A percentile compares a stretch with the other conserved stretches of the same genome.
phyloP scores from a whole-genome alignment of 208 protist species.

The Perkinsela sp. region DNA sequence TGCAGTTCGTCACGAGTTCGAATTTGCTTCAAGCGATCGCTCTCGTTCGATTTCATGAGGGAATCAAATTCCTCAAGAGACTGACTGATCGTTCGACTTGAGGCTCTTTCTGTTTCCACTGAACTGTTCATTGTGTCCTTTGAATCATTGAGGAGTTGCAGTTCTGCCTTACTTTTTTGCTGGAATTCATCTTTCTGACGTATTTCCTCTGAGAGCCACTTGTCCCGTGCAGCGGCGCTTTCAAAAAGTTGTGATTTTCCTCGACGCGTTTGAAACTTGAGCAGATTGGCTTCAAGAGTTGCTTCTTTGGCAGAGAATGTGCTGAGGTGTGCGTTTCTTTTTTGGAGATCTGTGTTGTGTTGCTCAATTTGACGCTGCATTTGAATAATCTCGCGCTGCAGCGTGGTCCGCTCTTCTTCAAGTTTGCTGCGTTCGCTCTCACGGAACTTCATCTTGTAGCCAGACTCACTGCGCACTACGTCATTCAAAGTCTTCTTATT shows the following conservation, averaged over 20 bases:
- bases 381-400: constrained; percentile 12
- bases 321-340: constrained; percentile 9
- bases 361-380: constrained; percentile 8
- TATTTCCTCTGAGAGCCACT: constrained; percentile 54
- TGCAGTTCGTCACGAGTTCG: constrained; percentile 21
- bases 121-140: constrained; percentile 7
- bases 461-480: constrained; percentile 19
- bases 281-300: constrained; percentile 15
- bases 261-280: constrained; percentile 51
- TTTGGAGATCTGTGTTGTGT: constrained; percentile 12
- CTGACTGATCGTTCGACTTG: background rate
- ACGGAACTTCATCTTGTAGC: constrained; percentile 9
- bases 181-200: constrained; percentile 17
- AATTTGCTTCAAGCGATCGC: constrained; percentile 9
- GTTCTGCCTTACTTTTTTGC: constrained; percentile 12
- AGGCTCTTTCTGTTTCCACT: constrained; percentile 3
- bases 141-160: constrained; percentile 10
- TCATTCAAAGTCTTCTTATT: constrained; percentile 25
- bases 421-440: constrained; percentile 15
- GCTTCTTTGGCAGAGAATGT: constrained; percentile 7
- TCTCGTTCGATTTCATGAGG: constrained; percentile 6
- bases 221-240: constrained; percentile 51
- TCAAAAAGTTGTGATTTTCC: constrained; percentile 63
- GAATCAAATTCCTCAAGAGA: background rate
- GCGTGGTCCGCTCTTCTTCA: constrained; percentile 16